phyloP scores from a whole-genome alignment of 805 yeast genomes.

The Ogataea saltuana region DNA sequence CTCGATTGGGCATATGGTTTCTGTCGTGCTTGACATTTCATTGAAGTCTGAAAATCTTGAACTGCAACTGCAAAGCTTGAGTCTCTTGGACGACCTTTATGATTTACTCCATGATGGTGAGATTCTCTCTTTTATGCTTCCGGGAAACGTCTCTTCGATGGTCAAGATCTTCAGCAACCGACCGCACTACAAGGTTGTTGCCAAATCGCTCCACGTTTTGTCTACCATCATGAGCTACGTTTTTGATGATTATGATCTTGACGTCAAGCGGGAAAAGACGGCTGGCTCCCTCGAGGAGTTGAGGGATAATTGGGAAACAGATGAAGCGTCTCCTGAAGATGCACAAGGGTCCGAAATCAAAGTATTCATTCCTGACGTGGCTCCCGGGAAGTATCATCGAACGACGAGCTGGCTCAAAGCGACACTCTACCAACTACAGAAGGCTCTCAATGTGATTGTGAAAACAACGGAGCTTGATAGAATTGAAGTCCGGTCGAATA shows the following conservation, averaged over 20 bases:
- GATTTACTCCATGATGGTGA: constrained; percentile 47
- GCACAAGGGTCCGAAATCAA: constrained; percentile 4
- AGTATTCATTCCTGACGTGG: constrained; percentile 21
- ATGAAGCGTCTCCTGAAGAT: constrained; percentile 1
- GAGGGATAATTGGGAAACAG: constrained; percentile 3
- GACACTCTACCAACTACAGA: constrained; percentile 49
- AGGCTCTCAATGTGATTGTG: constrained; percentile 43
- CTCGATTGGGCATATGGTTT: constrained; percentile 48
- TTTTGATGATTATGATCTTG: constrained; percentile 44
- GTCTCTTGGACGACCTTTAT: constrained; percentile 38
- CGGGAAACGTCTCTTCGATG: constrained; percentile 50
- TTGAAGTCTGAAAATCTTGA: constrained; percentile 28
- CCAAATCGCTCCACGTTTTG: constrained; percentile 35
- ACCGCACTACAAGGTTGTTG: constrained; percentile 41
- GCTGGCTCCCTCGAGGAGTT: constrained; percentile 18
- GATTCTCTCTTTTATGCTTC: constrained; percentile 47
- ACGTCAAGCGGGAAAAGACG: constrained; percentile 17
- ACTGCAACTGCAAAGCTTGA: constrained; percentile 37
- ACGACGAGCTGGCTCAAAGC: constrained; percentile 56
- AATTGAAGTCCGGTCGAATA: constrained; percentile 35
- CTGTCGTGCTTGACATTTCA: constrained; percentile 42
- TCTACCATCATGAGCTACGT: constrained; percentile 35
- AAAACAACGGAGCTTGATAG: constrained; percentile 27
- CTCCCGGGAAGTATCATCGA: constrained; percentile 33
- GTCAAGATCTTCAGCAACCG: constrained; percentile 39